Conservation (phyloP, 139 green algal species). For the Coccomyxa sp. region DNA sequence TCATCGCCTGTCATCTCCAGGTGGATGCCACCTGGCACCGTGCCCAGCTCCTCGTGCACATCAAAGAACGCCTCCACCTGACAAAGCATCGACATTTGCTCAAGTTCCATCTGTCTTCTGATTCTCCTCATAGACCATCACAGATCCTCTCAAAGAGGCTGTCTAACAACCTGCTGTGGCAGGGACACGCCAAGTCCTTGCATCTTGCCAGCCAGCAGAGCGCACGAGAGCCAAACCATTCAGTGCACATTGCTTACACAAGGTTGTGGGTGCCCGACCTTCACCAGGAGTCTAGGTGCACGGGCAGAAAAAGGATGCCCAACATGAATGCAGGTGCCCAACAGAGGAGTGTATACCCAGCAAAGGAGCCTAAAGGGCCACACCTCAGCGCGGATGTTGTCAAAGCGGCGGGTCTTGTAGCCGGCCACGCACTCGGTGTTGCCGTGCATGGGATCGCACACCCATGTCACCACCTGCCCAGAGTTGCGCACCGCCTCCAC, state of each 20-base stretch:
- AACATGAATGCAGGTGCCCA: too few species aligned
- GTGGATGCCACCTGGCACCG: conserved; percentile 89
- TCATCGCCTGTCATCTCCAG: conserved; percentile 94
- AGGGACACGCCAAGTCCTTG: conserved; percentile 13
- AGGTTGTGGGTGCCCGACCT: too few species aligned
- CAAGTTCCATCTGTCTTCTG: neutral
- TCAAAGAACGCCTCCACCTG: conserved; percentile 86
- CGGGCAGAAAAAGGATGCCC: too few species aligned
- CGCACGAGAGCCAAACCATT: too few species aligned
- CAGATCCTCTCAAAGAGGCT: conserved; percentile 15
- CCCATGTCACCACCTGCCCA: conserved; percentile 89
- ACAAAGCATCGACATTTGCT: neutral
- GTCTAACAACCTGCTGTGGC: conserved; percentile 25
- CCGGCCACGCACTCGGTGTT: conserved; percentile 92
- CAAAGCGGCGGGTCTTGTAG: conserved; percentile 96
- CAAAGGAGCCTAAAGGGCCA: neutral
- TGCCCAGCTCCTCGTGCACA: conserved; percentile 85
- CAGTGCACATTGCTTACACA: too few species aligned
- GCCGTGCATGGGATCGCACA: conserved; percentile 98
- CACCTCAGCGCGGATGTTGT: conserved; percentile 60
- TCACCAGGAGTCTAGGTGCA: too few species aligned
- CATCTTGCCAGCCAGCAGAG: too few species aligned
- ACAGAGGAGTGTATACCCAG: too few species aligned
- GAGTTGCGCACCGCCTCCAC: conserved; percentile 59
- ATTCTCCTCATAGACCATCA: neutral